Conservation (phyloP, 257 asterid species). For the Forsythia suspensa region DNA sequence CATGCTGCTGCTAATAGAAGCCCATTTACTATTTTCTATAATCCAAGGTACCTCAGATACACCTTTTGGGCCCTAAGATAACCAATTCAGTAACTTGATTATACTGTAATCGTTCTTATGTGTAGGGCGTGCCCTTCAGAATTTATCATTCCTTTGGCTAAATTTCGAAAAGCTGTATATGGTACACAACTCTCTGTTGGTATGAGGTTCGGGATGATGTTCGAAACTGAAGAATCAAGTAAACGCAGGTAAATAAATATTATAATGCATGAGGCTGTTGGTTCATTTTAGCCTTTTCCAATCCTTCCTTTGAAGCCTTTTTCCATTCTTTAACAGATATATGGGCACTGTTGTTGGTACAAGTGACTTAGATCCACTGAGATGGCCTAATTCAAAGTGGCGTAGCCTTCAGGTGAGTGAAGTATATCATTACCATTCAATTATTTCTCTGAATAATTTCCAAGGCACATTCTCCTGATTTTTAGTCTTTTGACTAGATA, state of each 20-base stretch:
- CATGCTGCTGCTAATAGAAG: constrained; percentile 92
- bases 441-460: not conserved
- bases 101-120: not conserved
- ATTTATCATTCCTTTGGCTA: constrained; percentile 77
- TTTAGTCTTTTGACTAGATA: not conserved
- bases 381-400: constrained; percentile 98
- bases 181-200: constrained; percentile 80
- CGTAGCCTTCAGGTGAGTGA: constrained; percentile 78
- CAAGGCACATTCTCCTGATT: not conserved
- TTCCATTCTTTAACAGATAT: constrained; percentile 42
- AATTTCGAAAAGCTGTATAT: constrained; percentile 65
- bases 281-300: not conserved
- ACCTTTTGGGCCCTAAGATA: not conserved
- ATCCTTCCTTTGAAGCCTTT: not conserved
- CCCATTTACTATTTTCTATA: constrained; percentile 85
- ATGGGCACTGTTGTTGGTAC: constrained; percentile 86
- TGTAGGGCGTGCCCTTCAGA: constrained; percentile 96
- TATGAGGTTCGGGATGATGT: constrained; percentile 97
- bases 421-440: not conserved
- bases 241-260: constrained; percentile 67
- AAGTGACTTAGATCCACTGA: constrained; percentile 82
- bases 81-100: not conserved
- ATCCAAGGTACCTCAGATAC: constrained; percentile 63
- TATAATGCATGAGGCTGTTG: not conserved
- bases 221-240: constrained; percentile 94